A percentile compares a stretch with the other conserved stretches of the same genome.
phyloP scores from a whole-genome alignment of 257 asterid genomes.

The Henckelia pumila region DNA sequence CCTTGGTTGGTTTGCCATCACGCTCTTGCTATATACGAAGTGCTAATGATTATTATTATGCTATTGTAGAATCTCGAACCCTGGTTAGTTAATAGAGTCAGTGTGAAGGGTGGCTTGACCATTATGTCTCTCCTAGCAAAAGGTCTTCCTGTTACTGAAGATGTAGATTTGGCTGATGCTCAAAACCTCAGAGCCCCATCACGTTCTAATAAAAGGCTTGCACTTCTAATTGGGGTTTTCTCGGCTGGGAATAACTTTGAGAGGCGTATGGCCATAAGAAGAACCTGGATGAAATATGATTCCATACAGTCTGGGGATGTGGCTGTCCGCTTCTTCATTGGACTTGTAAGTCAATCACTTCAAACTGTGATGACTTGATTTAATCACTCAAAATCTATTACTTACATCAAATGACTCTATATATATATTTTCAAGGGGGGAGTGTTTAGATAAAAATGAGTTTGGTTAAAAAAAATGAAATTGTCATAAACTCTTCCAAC shows the following conservation, averaged over 20 bases:
- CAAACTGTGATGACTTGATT: conserved; percentile 19
- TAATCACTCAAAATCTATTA: not conserved
- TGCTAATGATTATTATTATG: conserved; percentile 12
- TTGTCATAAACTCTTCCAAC: not conserved
- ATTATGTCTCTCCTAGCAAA: conserved; percentile 69
- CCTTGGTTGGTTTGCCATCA: not conserved
- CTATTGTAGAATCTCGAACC: conserved; percentile 86
- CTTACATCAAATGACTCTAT: no score
- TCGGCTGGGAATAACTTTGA: conserved; percentile 90
- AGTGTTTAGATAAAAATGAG: no score
- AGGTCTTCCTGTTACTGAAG: conserved; percentile 78
- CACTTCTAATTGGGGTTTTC: conserved; percentile 75
- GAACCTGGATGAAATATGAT: conserved; percentile 94
- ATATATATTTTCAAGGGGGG: no score
- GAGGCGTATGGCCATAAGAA: conserved; percentile 92
- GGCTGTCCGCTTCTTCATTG: conserved; percentile 88
- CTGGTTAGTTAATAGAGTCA: conserved; percentile 73
- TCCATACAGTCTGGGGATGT: conserved; percentile 74
- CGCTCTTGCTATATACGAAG: not conserved
- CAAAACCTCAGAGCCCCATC: conserved; percentile 62
- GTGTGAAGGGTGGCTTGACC: conserved; percentile 65
- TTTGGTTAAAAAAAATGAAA: no score
- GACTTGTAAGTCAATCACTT: conserved; percentile 74
- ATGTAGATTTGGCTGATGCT: conserved; percentile 56
- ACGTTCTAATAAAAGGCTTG: conserved; percentile 47